phyloP scores from a whole-genome alignment of 352 stramenopile genomes.

The Pythium apleroticum region DNA sequence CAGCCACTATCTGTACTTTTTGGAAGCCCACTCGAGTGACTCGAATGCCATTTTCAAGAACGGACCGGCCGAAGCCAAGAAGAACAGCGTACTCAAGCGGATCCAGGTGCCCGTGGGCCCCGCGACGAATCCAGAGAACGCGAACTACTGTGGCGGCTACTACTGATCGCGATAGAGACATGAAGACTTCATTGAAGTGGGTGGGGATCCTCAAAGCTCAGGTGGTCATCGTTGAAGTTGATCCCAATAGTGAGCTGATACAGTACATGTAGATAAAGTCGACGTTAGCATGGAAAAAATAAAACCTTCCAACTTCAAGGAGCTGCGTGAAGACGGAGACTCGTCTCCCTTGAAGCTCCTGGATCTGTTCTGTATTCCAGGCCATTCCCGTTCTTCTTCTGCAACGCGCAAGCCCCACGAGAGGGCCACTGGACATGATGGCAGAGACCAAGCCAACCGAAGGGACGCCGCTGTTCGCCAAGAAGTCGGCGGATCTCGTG shows the following conservation, averaged over 20 bases:
- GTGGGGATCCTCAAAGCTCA: too few species aligned
- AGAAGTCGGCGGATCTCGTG: constrained; percentile 21
- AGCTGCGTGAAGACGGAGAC: too few species aligned
- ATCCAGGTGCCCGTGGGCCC: constrained; percentile 57
- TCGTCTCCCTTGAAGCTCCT: too few species aligned
- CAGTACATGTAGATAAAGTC: too few species aligned
- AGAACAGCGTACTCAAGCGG: constrained; percentile 46
- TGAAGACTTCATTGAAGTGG: too few species aligned
- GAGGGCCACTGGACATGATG: too few species aligned
- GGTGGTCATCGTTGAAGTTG: too few species aligned
- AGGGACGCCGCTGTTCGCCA: constrained; percentile 23
- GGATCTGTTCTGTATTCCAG: too few species aligned
- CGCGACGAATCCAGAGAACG: constrained; percentile 17
- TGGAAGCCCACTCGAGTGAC: constrained; percentile 45
- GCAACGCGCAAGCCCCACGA: not conserved
- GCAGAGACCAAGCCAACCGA: constrained; percentile 2
- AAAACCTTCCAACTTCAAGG: too few species aligned
- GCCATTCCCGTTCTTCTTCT: not conserved
- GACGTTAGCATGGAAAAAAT: too few species aligned
- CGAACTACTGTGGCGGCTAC: constrained; percentile 6
- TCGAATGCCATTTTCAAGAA: constrained; percentile 43
- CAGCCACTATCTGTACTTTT: constrained; percentile 60
- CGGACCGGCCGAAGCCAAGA: constrained; percentile 28
- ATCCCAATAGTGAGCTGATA: too few species aligned
- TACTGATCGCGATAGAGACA: not conserved